Conservation (phyloP, 345 rosid species). For the Citrus hindsii region DNA sequence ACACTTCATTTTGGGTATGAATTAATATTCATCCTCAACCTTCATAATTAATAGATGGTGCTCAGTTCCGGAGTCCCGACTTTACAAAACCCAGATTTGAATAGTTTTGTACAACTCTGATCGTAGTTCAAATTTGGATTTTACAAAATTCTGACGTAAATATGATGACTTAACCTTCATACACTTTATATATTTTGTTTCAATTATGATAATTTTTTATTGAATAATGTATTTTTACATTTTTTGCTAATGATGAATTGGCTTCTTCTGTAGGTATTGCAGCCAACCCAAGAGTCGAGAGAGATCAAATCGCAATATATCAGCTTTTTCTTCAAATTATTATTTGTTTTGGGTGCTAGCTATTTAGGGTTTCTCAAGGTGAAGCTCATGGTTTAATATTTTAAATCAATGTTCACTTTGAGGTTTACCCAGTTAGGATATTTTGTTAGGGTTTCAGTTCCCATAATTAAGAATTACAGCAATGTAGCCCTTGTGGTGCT, state of each 20-base stretch:
- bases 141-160: too few species aligned
- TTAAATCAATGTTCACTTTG: slow-evolving; percentile 4
- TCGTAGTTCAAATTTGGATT: too few species aligned
- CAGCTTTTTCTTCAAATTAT: slow-evolving; percentile 1
- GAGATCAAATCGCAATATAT: not conserved
- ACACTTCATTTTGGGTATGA: slow-evolving; percentile 2
- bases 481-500: slow-evolving; percentile 8
- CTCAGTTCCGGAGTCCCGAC: too few species aligned
- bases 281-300: not conserved
- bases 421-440: not conserved
- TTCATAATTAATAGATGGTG: too few species aligned
- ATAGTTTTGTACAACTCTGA: too few species aligned
- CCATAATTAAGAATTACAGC: not conserved
- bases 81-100: too few species aligned
- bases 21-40: not conserved
- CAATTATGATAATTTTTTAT: not conserved
- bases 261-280: slow-evolving; percentile 9
- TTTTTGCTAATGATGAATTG: not conserved
- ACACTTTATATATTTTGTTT: too few species aligned
- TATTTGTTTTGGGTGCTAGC: slow-evolving; percentile 20
- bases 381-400: slow-evolving; percentile 19
- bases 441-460: slow-evolving; percentile 12
- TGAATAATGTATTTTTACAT: too few species aligned
- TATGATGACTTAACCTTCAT: too few species aligned
- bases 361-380: slow-evolving; percentile 17